phyloP scores from a whole-genome alignment of 768 basidiomycete species.

The Rhodotorula babjevae region DNA sequence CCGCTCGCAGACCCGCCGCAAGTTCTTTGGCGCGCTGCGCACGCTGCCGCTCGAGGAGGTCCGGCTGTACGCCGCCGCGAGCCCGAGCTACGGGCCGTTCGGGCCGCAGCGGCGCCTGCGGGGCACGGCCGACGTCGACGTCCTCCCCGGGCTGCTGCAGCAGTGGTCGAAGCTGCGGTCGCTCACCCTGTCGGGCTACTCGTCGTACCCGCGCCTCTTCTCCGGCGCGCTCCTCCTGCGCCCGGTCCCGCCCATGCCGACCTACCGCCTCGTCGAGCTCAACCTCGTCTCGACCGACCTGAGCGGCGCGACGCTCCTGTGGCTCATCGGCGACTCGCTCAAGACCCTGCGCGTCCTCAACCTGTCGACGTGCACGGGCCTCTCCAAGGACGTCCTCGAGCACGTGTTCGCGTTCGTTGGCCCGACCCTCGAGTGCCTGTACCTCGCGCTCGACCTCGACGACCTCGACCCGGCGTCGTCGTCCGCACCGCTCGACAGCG shows the following conservation, averaged over 20 bases:
- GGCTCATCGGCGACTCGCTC: slow-evolving; percentile 1
- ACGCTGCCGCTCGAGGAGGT: not conserved
- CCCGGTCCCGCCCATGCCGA: not conserved
- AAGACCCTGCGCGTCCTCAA: not conserved
- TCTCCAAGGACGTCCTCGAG: not conserved
- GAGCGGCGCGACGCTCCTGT: not conserved
- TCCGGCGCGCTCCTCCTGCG: not conserved
- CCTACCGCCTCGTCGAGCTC: slow-evolving; percentile 6
- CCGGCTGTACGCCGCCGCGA: not conserved
- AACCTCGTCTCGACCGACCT: slow-evolving; percentile 1
- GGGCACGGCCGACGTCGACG: not conserved
- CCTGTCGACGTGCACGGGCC: not conserved
- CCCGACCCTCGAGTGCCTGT: not conserved
- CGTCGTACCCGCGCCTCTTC: not conserved
- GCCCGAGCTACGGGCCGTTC: not conserved
- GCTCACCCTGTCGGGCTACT: slow-evolving; percentile 4
- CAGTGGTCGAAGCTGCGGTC: not conserved
- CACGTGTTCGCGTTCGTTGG: slow-evolving; percentile 1
- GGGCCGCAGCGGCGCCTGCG: not conserved
- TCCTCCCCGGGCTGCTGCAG: not conserved
- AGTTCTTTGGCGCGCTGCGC: slow-evolving; percentile 3
- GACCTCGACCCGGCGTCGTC: not conserved
- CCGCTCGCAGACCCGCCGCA: not conserved
- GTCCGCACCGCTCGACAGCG: not conserved
- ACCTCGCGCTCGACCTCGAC: slow-evolving; percentile 8